Evolutionary conservation across 768 basidiomycete species (phyloP), one percentile per base, ranked within the genome.

Genomic region (Trametes gibbosa): DNA sequence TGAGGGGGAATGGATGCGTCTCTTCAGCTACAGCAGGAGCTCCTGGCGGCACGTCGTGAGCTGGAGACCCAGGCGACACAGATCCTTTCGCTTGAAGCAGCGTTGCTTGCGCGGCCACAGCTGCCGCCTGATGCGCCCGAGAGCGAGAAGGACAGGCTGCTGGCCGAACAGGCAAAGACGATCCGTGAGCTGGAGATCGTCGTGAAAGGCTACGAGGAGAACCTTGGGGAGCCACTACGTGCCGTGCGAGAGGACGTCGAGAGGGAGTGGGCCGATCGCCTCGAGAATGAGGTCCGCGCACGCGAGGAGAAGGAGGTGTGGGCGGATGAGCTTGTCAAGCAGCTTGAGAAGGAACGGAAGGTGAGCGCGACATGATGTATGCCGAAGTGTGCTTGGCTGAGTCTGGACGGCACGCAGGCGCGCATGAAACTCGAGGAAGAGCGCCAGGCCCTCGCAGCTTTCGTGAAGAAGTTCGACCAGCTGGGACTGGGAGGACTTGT

Each of bases 401-500:
- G 42, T 58, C 13, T n/a, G 53, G 34, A 1, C 19, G 14, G 8
- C 24, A 9, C 1, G 27, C 62, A 88, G 86, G 67, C 76, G 58
- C 76, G 89, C 50, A 69, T 74, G 34, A 85, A 85, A 63, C 72
- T 92, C 50, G 90, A 93, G 69, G 86, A 86, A 43, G 90, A 93
- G 73, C 81, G 90, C 37, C 77, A 84, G 23, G 91, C 89, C 9
- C 77, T 94, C 40, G 83, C 88, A 3, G 81, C 89, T 6, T 94
- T 94, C 65, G 92, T 94, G 45, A 79, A 77, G 70, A 90, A 89
- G 70, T 91, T 93, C 66, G 92, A 94, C 72, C 79, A 89, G 12
- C 72, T 90, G 25, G 87, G 87, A 0, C 68, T 88, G 32, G 72
- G 73, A 9, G 70, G 72, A 9, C 73, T 74, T 14, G 61, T 66